Percentiles rank a stretch among this genome's conserved stretches.
Evolutionary conservation across 352 stramenopile species (phyloP).

Genomic region (Globisporangium heterothallicum): DNA sequence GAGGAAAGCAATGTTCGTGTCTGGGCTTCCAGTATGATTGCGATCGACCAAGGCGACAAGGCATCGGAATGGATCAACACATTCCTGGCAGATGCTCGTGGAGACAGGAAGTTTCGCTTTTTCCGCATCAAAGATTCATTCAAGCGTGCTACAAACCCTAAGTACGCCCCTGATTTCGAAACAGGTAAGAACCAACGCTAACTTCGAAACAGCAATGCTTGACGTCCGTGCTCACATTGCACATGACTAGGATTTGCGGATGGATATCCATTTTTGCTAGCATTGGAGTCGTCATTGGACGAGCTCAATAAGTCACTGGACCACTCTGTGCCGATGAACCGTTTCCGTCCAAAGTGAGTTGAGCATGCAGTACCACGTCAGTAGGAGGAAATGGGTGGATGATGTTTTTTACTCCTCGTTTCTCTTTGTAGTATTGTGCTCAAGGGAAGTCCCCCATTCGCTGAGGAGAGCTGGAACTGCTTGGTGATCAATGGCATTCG

Average conservation of each 20-base stretch:
- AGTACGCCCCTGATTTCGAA: slow-evolving; percentile 54
- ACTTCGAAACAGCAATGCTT: neutral
- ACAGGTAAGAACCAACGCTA: slow-evolving; percentile 20
- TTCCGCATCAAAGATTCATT: slow-evolving; percentile 58
- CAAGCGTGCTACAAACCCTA: slow-evolving; percentile 40
- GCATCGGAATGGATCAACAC: slow-evolving; percentile 57
- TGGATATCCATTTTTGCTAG: slow-evolving; percentile 70
- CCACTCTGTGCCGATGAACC: slow-evolving; percentile 62
- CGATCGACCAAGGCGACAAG: slow-evolving; percentile 56
- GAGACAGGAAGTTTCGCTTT: slow-evolving; percentile 39
- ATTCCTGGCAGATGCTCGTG: slow-evolving; percentile 35
- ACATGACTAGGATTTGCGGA: slow-evolving; percentile 59
- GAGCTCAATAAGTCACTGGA: slow-evolving; percentile 52
- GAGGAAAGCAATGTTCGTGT: slow-evolving; percentile 38
- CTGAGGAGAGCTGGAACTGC: slow-evolving; percentile 71
- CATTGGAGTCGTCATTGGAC: slow-evolving; percentile 48
- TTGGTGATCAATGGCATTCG: slow-evolving; percentile 42
- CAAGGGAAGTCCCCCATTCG: slow-evolving; percentile 51
- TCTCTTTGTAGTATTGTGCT: slow-evolving; percentile 61
- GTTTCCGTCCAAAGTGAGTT: slow-evolving; percentile 78
- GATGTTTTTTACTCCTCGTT: neutral
- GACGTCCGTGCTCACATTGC: neutral
- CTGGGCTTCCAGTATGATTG: slow-evolving; percentile 51
- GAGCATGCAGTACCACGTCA: neutral
- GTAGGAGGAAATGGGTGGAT: neutral